A percentile compares a stretch with the other conserved stretches of the same genome.
Evolutionary conservation across 257 asterid genomes (phyloP).

Genomic region (Solanum medicagineum): DNA sequence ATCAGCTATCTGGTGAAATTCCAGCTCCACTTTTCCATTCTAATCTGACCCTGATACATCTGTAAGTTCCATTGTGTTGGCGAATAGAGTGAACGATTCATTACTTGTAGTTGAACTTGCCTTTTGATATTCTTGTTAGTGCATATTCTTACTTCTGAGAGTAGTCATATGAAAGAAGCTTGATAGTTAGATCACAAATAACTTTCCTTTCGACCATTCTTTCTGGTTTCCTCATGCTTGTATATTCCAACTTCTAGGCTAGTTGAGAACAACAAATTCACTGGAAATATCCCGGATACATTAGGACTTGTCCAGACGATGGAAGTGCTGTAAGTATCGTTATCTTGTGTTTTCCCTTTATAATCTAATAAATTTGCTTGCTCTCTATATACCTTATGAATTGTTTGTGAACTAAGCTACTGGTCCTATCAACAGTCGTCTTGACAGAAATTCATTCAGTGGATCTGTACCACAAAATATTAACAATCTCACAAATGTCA

Average conservation of each 20-base stretch:
- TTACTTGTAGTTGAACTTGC: background rate
- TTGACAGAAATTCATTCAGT: slow-evolving; percentile 46
- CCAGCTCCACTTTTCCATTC: slow-evolving; percentile 59
- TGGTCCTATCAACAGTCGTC: slow-evolving; percentile 39
- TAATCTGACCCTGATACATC: slow-evolving; percentile 47
- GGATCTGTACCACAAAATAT: slow-evolving; percentile 59
- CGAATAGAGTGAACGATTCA: background rate
- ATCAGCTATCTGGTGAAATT: slow-evolving; percentile 59
- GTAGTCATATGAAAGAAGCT: background rate
- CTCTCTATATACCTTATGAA: background rate
- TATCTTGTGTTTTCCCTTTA: background rate
- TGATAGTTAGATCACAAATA: background rate
- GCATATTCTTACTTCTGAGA: background rate
- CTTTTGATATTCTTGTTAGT: background rate
- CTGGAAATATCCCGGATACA: slow-evolving; percentile 60
- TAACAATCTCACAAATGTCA: slow-evolving; percentile 41
- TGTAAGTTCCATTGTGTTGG: slow-evolving; percentile 40
- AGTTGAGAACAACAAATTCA: slow-evolving; percentile 51
- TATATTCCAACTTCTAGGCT: slow-evolving; percentile 30
- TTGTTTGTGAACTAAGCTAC: background rate
- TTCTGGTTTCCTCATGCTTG: background rate
- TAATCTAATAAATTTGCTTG: background rate
- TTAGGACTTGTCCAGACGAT: slow-evolving; percentile 43
- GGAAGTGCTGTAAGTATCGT: slow-evolving; percentile 71
- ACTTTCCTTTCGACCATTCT: background rate